Percentiles rank a stretch among this genome's conserved stretches.
Evolutionary conservation across 2,329 filamentous ascomycete genomes (phyloP).

Genomic region (Xylariaceae sp.): DNA sequence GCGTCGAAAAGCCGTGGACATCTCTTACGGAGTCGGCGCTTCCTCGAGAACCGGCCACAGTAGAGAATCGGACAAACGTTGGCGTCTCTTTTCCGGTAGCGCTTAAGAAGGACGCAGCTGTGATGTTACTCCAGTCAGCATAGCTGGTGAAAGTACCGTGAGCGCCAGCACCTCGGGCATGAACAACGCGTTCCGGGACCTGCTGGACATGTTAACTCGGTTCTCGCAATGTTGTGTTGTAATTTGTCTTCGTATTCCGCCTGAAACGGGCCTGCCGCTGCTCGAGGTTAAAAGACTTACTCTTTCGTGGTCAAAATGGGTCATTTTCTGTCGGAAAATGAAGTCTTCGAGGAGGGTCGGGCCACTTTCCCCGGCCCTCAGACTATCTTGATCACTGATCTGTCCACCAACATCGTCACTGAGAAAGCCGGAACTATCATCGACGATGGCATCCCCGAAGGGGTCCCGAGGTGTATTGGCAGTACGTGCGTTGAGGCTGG

Average conservation of each 20-base stretch:
- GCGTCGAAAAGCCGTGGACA: slow-evolving; percentile 59
- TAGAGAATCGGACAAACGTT: slow-evolving; percentile 57
- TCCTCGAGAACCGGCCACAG: slow-evolving; percentile 56
- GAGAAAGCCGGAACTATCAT: slow-evolving; percentile 53
- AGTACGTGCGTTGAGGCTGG: slow-evolving; percentile 29
- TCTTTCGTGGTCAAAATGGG: slow-evolving; percentile 55
- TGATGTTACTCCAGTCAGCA: slow-evolving; percentile 58
- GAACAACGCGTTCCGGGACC: slow-evolving; percentile 32
- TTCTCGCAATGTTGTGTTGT: neutral
- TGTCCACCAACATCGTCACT: slow-evolving; percentile 67
- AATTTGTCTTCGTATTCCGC: too few relatives aligned
- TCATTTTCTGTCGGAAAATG: slow-evolving; percentile 59
- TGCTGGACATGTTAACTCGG: slow-evolving; percentile 19
- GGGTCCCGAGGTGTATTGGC: slow-evolving; percentile 22
- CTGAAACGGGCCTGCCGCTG: too few relatives aligned
- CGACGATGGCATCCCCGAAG: slow-evolving; percentile 39
- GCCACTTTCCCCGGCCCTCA: slow-evolving; percentile 62
- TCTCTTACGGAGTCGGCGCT: slow-evolving; percentile 59
- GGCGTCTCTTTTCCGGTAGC: slow-evolving; percentile 51
- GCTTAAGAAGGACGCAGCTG: slow-evolving; percentile 55
- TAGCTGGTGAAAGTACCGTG: slow-evolving; percentile 59
- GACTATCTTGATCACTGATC: slow-evolving; percentile 61
- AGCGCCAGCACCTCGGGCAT: slow-evolving; percentile 55
- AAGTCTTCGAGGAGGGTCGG: slow-evolving; percentile 59
- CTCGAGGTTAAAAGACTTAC: slow-evolving; percentile 35